Evolutionary conservation across 345 rosid species (phyloP).

Genomic region (Pistacia integerrima): DNA sequence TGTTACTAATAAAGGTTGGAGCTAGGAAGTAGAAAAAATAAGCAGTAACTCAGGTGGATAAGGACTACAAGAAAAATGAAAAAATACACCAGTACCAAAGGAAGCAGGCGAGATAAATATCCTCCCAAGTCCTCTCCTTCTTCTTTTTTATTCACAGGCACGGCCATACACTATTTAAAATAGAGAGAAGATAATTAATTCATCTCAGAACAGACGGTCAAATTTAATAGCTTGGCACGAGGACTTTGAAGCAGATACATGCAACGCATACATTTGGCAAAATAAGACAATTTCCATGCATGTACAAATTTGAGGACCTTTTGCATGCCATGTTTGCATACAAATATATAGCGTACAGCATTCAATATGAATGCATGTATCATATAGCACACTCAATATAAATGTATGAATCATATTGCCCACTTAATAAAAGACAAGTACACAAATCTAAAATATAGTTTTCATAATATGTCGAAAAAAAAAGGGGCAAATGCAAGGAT

Average conservation of each 20-base stretch:
- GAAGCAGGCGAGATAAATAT: slow-evolving; percentile 56
- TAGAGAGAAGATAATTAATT: slow-evolving; percentile 2
- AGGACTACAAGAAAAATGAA: slow-evolving; percentile 4
- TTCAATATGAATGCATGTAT: neutral
- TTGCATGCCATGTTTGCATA: neutral
- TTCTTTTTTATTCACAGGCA: slow-evolving; percentile 44
- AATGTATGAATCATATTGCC: neutral
- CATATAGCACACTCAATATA: neutral
- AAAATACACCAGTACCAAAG: slow-evolving; percentile 43
- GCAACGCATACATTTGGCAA: neutral
- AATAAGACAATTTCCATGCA: neutral
- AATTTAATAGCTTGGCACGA: neutral
- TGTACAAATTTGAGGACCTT: neutral
- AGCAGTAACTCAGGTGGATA: neutral
- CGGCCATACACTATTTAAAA: slow-evolving; percentile 66
- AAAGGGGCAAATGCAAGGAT: neutral
- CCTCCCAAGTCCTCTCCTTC: slow-evolving; percentile 67
- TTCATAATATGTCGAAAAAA: neutral
- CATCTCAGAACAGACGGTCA: neutral
- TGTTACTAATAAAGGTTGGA: slow-evolving; percentile 5
- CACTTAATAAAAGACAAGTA: neutral
- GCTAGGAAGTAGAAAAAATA: neutral
- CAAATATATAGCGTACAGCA: too few species aligned
- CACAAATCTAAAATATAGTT: neutral
- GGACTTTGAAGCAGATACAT: neutral